A percentile compares a stretch with the other conserved stretches of the same genome.
Evolutionary conservation across 352 stramenopile genomes (phyloP).

Genomic region (Globisporangium paddicum): DNA sequence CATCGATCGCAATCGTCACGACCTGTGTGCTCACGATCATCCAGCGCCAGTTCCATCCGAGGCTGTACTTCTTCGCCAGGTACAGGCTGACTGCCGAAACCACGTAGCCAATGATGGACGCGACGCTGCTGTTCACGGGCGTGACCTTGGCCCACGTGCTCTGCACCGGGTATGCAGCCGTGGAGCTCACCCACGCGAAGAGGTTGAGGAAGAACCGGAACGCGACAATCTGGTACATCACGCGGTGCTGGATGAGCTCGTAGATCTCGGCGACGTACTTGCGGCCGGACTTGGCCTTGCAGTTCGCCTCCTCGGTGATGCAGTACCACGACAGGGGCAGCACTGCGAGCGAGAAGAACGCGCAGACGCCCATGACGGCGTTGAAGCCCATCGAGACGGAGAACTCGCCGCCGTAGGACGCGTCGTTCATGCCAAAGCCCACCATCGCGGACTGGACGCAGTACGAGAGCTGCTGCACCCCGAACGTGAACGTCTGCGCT

Average conservation of each 20-base stretch:
- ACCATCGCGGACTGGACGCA: constrained; percentile 44
- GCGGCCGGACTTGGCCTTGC: constrained; percentile 12
- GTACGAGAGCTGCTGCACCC: constrained; percentile 22
- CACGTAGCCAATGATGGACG: constrained; percentile 29
- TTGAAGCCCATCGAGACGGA: constrained; percentile 40
- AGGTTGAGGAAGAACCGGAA: constrained; percentile 60
- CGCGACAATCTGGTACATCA: constrained; percentile 50
- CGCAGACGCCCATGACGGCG: constrained; percentile 42
- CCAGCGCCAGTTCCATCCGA: constrained; percentile 51
- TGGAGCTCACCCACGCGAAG: constrained; percentile 38
- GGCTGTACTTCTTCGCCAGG: constrained; percentile 24
- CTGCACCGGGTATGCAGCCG: constrained; percentile 34
- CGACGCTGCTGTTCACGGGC: constrained; percentile 31
- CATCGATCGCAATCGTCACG: constrained; percentile 12
- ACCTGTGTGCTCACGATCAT: constrained; percentile 35
- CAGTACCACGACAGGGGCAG: constrained; percentile 40
- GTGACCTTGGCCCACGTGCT: constrained; percentile 38
- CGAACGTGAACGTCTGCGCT: constrained; percentile 52
- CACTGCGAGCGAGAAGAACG: constrained; percentile 26
- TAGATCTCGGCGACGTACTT: constrained; percentile 27
- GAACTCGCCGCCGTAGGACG: constrained; percentile 53
- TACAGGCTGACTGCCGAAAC: constrained; percentile 28
- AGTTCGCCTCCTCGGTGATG: constrained; percentile 42
- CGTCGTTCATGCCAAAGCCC: constrained; percentile 52
- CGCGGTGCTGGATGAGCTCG: constrained; percentile 44